Evolutionary conservation across 2,329 filamentous ascomycete genomes (phyloP), one percentile per base, ranked within the genome.

Genomic region (Plectosphaerella sp.): DNA sequence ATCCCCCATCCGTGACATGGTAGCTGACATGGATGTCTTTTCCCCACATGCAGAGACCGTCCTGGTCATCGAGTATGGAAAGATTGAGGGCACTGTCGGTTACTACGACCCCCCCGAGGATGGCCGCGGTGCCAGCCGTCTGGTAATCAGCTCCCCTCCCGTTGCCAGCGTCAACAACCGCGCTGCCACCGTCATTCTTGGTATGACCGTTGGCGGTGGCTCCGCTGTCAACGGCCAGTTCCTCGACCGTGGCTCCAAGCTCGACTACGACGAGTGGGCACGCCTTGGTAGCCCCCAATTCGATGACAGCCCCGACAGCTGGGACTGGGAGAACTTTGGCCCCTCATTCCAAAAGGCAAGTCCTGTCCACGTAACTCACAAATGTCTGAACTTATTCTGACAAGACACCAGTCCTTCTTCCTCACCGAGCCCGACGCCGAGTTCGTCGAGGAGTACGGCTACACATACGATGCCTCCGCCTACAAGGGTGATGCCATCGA

Each of bases 201-300:
- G 68, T 7, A 64, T 64, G 54, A 64, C 62, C 9, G 60, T 72
- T 3, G 69, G 69, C 6, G 69, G 69, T 36, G 62, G 65, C 47
- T 70, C 67, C 5, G 61, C 67, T 25, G 57, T 68, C 48, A 72
- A 72, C 49, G 69, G 68, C 7, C 65, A 67, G 63, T 66, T 70
- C 58, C 67, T 71, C 49, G 68, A 72, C 52, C 64, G 69, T 15
- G 64, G 63, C 2, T 65, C 66, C 3, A 63, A 62, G 14, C 58
- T 59, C 52, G 69, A 72, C 57, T 67, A 67, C 48, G 62, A 72
- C 49, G 64, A 66, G 18, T 72, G 68, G 69, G 61, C 59, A 33
- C 56, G 55, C 1, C 58, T 68, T 16, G 64, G 63, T 0, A 66
- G 65, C 39, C 55, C 50, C 20, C 52, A 61, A 22, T 55, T 60